Conservation (phyloP, 129 eudicot genomes). For the Lonicera japonica region DNA sequence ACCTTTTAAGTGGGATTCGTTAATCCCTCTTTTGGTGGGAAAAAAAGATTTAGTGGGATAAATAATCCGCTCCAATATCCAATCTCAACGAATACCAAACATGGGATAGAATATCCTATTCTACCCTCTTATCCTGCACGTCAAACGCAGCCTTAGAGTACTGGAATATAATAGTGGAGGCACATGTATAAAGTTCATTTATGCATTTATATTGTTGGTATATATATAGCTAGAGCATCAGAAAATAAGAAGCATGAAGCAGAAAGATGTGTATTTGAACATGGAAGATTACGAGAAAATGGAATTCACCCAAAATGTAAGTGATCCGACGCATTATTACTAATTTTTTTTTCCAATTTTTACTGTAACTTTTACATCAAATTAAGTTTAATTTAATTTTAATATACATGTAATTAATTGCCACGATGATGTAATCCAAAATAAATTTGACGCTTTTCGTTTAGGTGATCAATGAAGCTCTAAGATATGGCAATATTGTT, state of each 20-base stretch:
- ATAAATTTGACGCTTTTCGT: conserved; percentile 14
- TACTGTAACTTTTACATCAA: conserved; percentile 1
- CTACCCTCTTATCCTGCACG: no score
- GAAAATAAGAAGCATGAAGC: conserved; percentile 60
- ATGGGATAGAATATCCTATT: no score
- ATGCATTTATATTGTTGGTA: neutral
- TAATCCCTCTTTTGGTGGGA: no score
- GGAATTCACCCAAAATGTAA: conserved; percentile 74
- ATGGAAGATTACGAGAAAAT: conserved; percentile 77
- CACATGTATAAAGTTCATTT: no score
- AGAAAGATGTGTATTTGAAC: conserved; percentile 39
- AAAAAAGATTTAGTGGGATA: no score
- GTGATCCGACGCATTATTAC: neutral
- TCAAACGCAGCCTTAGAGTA: no score
- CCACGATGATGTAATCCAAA: neutral
- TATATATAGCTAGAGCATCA: conserved; percentile 57
- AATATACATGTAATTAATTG: neutral
- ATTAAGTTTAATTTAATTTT: neutral
- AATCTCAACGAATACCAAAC: no score
- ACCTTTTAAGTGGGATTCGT: no score
- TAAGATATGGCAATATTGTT: conserved; percentile 75
- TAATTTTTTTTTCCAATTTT: neutral
- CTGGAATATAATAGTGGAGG: no score
- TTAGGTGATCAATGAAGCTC: conserved; percentile 79
- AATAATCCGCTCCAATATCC: no score